A percentile compares a stretch with the other conserved stretches of the same genome.
Conservation (phyloP, 2,329 filamentous ascomycete species). For the Myotisia sp. region DNA sequence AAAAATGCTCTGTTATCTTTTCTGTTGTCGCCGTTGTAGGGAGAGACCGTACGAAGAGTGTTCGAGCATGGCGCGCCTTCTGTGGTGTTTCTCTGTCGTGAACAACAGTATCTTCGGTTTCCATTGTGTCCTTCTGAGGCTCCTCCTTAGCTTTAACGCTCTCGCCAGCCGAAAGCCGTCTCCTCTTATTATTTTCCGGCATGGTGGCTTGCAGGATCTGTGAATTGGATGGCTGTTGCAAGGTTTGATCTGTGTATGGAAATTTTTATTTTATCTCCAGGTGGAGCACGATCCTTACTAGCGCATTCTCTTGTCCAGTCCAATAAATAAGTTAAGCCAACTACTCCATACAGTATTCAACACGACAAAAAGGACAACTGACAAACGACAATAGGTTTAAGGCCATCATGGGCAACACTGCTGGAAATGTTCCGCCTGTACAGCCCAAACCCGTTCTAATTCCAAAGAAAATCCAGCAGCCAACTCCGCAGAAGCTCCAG, state of each 20-base stretch:
- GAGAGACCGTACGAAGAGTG: conserved; percentile 83
- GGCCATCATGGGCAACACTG: conserved; percentile 33
- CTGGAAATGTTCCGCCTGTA: conserved; percentile 31
- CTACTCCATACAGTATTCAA: no score
- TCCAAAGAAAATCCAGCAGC: conserved; percentile 19
- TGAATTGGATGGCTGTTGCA: background rate
- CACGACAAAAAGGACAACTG: no score
- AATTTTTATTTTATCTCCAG: background rate
- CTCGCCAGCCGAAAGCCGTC: conserved; percentile 21
- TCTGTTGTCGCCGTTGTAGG: conserved; percentile 67
- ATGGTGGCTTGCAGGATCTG: conserved; percentile 13
- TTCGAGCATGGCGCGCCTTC: conserved; percentile 33
- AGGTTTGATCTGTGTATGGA: conserved; percentile 1
- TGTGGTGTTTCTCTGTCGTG: conserved; percentile 2
- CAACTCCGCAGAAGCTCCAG: conserved; percentile 13
- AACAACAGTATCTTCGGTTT: conserved; percentile 14
- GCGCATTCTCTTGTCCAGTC: no score
- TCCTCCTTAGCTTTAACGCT: conserved; percentile 14
- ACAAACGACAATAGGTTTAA: background rate
- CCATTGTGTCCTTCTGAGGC: conserved; percentile 13
- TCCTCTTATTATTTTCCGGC: conserved; percentile 24
- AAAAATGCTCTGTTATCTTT: conserved; percentile 74
- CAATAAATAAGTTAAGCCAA: no score
- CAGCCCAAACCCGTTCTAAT: background rate
- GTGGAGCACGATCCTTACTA: background rate